These are phyloP conservation scores for Pythium aquatile DNA, from an alignment of 352 stramenopile species.

Conservation along the genomic window DNA sequence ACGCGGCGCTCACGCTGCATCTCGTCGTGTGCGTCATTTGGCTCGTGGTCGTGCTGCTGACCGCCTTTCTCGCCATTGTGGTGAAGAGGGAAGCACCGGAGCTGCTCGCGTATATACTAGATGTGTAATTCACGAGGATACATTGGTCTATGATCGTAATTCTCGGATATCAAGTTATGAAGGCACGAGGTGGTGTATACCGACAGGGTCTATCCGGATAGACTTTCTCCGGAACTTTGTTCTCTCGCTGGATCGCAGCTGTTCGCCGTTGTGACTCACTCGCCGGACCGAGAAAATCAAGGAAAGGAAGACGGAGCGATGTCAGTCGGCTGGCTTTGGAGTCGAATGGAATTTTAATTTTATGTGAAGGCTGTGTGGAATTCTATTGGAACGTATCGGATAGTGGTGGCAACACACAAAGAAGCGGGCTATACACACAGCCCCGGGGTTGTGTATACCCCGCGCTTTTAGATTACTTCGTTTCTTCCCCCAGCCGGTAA, in stretches of 20 bases:
- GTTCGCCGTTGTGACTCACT: not conserved
- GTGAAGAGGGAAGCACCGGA: slow-evolving; percentile 47
- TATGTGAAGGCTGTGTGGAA: not conserved
- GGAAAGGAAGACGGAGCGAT: not conserved
- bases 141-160: not conserved
- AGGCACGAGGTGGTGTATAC: not conserved
- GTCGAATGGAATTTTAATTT: not conserved
- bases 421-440: not conserved
- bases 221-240: not conserved
- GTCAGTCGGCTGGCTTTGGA: not conserved
- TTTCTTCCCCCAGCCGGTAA: slow-evolving; percentile 3
- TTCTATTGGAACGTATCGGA: slow-evolving; percentile 2
- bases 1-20: slow-evolving; percentile 37
- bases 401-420: not conserved
- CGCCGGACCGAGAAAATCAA: not conserved
- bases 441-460: slow-evolving; percentile 7
- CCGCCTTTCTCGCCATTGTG: slow-evolving; percentile 35
- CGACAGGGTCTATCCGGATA: not conserved
- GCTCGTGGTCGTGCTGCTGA: slow-evolving; percentile 36
- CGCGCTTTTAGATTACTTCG: slow-evolving; percentile 4
- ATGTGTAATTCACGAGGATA: slow-evolving; percentile 27
- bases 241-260: not conserved
- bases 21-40: slow-evolving; percentile 47
- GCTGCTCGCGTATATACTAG: slow-evolving; percentile 43
- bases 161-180: not conserved